Evolutionary conservation across 176 grass and related monocot species (phyloP).

Genomic region (Bromus sterilis): DNA sequence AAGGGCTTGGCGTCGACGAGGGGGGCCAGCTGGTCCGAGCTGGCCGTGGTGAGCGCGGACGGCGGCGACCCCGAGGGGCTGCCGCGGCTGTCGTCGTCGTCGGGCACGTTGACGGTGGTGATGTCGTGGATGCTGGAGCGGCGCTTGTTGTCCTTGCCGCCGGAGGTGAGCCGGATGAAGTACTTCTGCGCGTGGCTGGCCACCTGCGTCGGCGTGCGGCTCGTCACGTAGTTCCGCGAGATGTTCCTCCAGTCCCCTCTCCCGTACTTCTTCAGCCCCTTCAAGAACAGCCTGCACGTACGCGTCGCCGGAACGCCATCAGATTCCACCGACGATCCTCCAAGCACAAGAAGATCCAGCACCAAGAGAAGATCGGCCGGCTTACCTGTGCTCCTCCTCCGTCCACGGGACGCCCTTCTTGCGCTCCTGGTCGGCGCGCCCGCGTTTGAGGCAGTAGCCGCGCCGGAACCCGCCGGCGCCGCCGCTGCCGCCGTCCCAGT

Average conservation of each 20-base stretch:
- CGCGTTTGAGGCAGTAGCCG: slow-evolving; percentile 58
- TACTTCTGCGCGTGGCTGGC: slow-evolving; percentile 95
- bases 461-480: slow-evolving; percentile 38
- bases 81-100: slow-evolving; percentile 26
- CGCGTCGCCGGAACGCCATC: neutral
- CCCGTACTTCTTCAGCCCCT: slow-evolving; percentile 91
- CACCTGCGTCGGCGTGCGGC: slow-evolving; percentile 82
- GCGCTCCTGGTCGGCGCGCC: slow-evolving; percentile 67
- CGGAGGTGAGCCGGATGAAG: slow-evolving; percentile 81
- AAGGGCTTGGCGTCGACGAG: slow-evolving; percentile 39
- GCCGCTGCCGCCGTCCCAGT: slow-evolving; percentile 28
- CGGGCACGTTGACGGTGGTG: slow-evolving; percentile 81
- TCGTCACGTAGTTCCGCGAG: slow-evolving; percentile 90
- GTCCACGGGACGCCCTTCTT: slow-evolving; percentile 99
- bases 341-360: neutral
- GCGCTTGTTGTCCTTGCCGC: slow-evolving; percentile 92
- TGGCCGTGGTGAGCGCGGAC: slow-evolving; percentile 27
- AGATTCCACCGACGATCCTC: neutral
- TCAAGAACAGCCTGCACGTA: slow-evolving; percentile 54
- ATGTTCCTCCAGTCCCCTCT: slow-evolving; percentile 96
- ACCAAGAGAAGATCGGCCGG: neutral
- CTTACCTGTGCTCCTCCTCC: slow-evolving; percentile 88
- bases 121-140: slow-evolving; percentile 99
- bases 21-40: too few species aligned
- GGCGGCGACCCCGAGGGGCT: slow-evolving; percentile 43